Base-by-base conservation (phyloP, 768 basidiomycete species). In the Xerocomus brunneocitrinus region DNA sequence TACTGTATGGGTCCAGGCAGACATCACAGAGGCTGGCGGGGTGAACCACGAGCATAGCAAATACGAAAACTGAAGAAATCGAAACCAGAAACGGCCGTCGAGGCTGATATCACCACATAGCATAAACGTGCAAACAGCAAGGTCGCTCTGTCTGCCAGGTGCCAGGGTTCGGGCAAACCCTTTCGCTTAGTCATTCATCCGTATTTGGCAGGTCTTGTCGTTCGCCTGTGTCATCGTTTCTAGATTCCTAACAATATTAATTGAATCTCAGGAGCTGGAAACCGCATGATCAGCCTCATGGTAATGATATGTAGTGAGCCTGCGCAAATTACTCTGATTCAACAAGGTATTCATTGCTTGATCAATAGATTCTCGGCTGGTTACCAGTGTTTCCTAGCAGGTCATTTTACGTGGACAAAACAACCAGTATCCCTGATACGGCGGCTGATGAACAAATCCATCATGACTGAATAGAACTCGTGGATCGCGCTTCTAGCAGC, bases 11-110 rank as follows among this genome's bases (percentile, higher is more conserved):
- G 51, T 86, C 84, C 55, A 87, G 73, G 67, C 88, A 90, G 59
- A 90, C 81, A 67, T 90, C 88, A 73, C 88, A 90, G 55, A 76
- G 77, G 61, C 85, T 88, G 34, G 82, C 76, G 5, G 85, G 77
- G 69, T 89, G 85, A 25, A 87, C 74, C 58, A 85, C 76, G 63
- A 90, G 71, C 79, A 80, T 78, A 54, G 63, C 59, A 69, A 63
- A 62, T 67, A 62, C 43, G 54, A 62, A 58, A 50, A 62, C 47
- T 47, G 52, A 47, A 52, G 54, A 35, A 54, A 59, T 34, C 58
- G 55, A 46, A 66, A 60, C 54, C 66, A 65, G 61, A 66, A 58
- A 52, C 28, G 58, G 64, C 56, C 58, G 60, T 56, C 51, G 51
- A 63, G 61, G 53, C 58, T 58, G 58, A 65, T 63, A 58, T 68